Evolutionary conservation across 1,284 basidiomycete species (phyloP).

Genomic region (Ceratobasidium sp.): DNA sequence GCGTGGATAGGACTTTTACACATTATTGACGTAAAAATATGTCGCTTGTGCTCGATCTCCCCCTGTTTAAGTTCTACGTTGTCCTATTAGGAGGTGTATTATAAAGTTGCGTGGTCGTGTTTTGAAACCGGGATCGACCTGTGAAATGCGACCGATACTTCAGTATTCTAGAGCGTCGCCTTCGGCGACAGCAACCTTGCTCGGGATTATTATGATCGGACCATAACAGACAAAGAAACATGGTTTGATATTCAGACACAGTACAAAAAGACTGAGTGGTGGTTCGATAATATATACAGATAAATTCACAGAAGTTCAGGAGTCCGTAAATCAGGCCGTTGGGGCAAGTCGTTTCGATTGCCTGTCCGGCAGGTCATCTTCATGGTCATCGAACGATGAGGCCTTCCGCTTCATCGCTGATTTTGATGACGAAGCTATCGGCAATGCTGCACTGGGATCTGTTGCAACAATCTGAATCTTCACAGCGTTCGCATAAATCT

Average conservation of each 20-base stretch:
- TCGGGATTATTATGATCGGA: not conserved
- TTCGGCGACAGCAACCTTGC: not conserved
- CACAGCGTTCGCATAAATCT: not conserved
- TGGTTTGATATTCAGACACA: not conserved
- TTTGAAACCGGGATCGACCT: not conserved
- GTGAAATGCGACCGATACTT: no score
- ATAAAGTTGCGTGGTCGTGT: not conserved
- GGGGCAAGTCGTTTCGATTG: not conserved
- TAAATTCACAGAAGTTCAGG: not conserved
- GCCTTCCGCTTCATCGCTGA: not conserved
- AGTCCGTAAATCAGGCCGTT: not conserved
- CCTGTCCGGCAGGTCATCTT: not conserved
- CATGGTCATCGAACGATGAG: not conserved
- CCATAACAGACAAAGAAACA: not conserved
- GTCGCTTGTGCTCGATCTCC: not conserved
- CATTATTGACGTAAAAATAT: not conserved
- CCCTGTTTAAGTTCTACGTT: constrained; percentile 8
- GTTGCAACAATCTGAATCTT: not conserved
- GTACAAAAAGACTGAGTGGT: not conserved
- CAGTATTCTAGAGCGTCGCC: not conserved
- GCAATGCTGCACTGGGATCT: not conserved
- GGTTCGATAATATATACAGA: not conserved
- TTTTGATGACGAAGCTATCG: not conserved
- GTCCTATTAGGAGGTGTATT: not conserved
- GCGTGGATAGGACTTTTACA: not conserved